Percentiles rank a stretch among this genome's conserved stretches.
These are phyloP conservation scores for Ceratocystis eucalypticola DNA, from an alignment of 2,329 filamentous ascomycete species.

Conservation along the genomic window DNA sequence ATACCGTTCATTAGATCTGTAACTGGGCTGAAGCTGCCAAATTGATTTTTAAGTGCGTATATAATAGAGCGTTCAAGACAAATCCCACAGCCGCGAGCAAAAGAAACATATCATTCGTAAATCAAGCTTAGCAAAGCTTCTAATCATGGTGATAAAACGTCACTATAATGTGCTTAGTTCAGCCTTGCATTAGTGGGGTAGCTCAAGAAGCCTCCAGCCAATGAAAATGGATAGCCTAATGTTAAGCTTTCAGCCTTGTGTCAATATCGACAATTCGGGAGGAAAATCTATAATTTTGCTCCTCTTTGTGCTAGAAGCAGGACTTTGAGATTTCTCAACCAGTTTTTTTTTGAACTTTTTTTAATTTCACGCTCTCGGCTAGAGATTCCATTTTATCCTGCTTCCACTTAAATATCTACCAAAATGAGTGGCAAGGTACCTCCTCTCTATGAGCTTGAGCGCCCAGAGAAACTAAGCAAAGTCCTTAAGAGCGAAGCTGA, in stretches of 20 bases:
- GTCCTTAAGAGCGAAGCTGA: constrained; percentile 42
- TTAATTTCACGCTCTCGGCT: not conserved
- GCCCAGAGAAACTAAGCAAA: constrained; percentile 47
- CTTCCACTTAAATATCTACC: not conserved
- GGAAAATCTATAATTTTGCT: not conserved
- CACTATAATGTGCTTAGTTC: not conserved
- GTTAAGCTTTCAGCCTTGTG: not conserved
- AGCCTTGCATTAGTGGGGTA: constrained; percentile 3
- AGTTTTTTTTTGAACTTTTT: not conserved
- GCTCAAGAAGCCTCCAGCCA: not conserved
- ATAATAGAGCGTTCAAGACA: not conserved
- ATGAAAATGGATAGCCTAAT: not conserved
- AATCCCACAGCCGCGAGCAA: not conserved
- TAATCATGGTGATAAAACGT: not conserved
- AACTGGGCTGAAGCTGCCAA: not conserved
- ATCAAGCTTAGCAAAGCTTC: not conserved
- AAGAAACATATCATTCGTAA: not conserved
- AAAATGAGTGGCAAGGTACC: constrained; percentile 26
- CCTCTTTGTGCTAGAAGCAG: not conserved
- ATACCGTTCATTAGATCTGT: constrained; percentile 55
- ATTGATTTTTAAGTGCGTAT: not conserved
- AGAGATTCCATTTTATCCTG: not conserved
- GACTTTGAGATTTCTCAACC: not conserved
- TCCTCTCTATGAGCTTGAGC: constrained; percentile 41
- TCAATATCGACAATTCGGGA: not conserved